Base-by-base conservation (phyloP, 1,284 basidiomycete genomes). In the Mycena sp. region DNA sequence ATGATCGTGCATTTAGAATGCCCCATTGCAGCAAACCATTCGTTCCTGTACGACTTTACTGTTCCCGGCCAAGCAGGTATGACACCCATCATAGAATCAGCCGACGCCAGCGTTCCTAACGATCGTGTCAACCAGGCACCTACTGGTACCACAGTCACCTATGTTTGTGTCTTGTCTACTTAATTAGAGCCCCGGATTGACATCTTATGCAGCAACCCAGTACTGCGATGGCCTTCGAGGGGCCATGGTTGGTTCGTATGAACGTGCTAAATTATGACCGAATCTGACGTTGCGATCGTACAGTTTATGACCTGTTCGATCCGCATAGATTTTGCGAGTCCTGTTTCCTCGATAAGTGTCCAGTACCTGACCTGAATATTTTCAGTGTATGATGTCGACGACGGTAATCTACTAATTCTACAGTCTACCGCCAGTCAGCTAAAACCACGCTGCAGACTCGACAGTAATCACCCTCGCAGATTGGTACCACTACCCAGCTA, bases 391-490 rank as follows among this genome's bases (percentile, higher is more conserved):
- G 64, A 71, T 19, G 28, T 69, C 19, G 69, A 71, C 38, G 49
- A 70, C 35, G 68, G 58, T 60, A 48, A 60, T 32, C 32, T 26
- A 1, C 10, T 6, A 12, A 11, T 29, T 29, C 28, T 21, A 21
- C 23, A 21, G 6, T 3, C 10, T 17, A 17, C 6, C n/a, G 35
- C 5, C 14, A 30, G 21, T 25, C 17, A 4, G 21, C 40, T 43
- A 9, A 44, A 17, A 16, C 1, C 23, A 1, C 5, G 12, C 28
- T 28, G 2, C 10, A 69, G 69, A 67, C 28, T 44, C 59, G 6
- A 70, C 69, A 7, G 68, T 72, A 74, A 81, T 62, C 29, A 71
- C 68, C 0, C 68, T 75, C 11, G 67, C 73, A 9, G 80, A 80
- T 60, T 78, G 76, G 32, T 35, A 58, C 29, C 54, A 58, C n/a